Evolutionary conservation across 257 asterid genomes (phyloP).

Genomic region (Nicotiana undulata): DNA sequence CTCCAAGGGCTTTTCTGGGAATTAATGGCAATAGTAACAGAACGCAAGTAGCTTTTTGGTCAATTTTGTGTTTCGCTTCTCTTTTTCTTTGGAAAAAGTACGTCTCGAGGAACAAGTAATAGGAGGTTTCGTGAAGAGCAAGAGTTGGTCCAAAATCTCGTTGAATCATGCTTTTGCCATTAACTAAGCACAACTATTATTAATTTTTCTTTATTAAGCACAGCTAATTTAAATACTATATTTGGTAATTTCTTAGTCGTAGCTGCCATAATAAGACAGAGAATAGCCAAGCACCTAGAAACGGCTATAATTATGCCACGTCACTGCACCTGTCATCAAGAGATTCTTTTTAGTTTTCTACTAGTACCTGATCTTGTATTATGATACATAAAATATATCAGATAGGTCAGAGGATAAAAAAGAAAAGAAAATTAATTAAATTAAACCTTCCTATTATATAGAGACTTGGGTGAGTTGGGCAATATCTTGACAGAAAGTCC

Average conservation of each 20-base stretch:
- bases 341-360: background rate
- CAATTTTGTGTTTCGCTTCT: background rate
- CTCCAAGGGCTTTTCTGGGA: background rate
- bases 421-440: too few relatives aligned
- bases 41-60: background rate
- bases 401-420: too few relatives aligned
- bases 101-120: background rate
- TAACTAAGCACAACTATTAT: background rate
- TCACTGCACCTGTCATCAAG: background rate
- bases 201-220: background rate
- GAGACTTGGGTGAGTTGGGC: too few relatives aligned
- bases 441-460: too few relatives aligned
- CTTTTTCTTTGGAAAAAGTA: background rate
- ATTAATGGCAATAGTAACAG: background rate
- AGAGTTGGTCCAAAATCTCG: background rate
- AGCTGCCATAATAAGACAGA: background rate
- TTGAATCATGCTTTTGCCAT: background rate
- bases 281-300: background rate
- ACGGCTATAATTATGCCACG: background rate
- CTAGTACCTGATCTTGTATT: too few relatives aligned
- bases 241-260: background rate
- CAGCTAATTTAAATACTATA: background rate
- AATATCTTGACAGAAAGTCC: too few relatives aligned
- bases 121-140: background rate
- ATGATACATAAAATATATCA: too few relatives aligned